Conservation (phyloP, 257 asterid species). For the Solanum sejunctum region DNA sequence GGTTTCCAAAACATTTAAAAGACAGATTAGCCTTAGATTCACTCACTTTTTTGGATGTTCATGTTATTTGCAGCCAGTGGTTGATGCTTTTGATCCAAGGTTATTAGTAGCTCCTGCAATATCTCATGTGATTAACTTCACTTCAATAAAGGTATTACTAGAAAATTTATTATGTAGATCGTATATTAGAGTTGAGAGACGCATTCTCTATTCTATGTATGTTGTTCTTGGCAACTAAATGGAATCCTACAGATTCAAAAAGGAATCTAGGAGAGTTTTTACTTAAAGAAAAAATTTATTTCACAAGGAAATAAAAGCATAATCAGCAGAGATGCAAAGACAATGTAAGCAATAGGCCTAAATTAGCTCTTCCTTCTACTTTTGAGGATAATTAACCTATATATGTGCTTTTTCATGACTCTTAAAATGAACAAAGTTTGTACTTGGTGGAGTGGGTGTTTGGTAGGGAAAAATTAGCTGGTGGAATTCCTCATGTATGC, state of each 20-base stretch:
- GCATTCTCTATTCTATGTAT: neutral
- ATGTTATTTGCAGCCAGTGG: conserved; percentile 30
- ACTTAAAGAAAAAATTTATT: neutral
- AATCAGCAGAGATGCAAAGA: neutral
- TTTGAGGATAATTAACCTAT: neutral
- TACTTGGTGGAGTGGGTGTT: neutral
- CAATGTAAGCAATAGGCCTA: neutral
- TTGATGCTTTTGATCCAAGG: conserved; percentile 96
- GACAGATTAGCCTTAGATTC: neutral
- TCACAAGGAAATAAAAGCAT: neutral
- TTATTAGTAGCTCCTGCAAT: conserved; percentile 91
- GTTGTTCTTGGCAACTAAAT: neutral
- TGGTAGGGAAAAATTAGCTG: neutral
- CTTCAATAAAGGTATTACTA: conserved; percentile 15
- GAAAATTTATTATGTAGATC: neutral
- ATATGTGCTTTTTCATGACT: neutral
- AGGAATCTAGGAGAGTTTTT: neutral
- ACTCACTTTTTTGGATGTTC: neutral
- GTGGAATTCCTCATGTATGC: neutral
- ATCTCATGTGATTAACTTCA: conserved; percentile 57
- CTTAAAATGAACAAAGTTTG: neutral
- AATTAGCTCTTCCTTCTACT: neutral
- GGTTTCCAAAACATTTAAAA: neutral
- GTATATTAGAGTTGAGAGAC: neutral
- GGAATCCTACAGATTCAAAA: neutral